phyloP scores from a whole-genome alignment of 169 alveolate species.

The Eimeria acervulina region DNA sequence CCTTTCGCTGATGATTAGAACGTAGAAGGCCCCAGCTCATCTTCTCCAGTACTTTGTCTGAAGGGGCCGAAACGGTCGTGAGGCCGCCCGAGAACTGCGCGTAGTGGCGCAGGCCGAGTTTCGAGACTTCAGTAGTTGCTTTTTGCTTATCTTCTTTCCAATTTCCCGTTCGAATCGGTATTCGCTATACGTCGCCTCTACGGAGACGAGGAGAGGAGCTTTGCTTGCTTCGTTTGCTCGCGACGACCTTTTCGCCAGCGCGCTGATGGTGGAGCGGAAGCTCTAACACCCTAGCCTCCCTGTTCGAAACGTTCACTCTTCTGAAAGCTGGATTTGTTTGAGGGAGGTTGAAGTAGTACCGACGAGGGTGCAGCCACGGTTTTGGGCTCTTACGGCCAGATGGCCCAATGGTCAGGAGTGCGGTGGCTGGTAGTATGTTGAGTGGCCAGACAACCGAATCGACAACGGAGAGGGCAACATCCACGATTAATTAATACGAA shows the following conservation, averaged over 20 bases:
- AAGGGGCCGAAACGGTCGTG: constrained; percentile 64
- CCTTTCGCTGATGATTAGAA: neutral
- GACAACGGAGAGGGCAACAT: neutral
- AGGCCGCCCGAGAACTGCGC: constrained; percentile 77
- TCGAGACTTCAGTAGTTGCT: neutral
- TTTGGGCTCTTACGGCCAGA: neutral
- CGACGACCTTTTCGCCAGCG: neutral
- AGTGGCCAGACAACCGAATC: neutral
- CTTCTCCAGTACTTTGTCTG: neutral
- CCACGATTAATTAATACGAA: neutral
- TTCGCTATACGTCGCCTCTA: neutral
- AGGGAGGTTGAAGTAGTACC: neutral
- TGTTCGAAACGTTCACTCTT: neutral
- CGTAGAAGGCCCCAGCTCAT: neutral
- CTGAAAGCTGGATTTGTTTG: neutral
- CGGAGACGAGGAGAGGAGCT: neutral
- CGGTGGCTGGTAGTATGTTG: constrained; percentile 27
- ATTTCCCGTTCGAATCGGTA: neutral
- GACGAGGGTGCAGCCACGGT: neutral
- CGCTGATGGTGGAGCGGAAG: neutral
- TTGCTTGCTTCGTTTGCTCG: neutral
- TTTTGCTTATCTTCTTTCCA: constrained; percentile 20
- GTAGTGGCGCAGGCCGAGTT: neutral
- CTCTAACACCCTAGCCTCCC: neutral
- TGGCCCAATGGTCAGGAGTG: constrained; percentile 73